Base-by-base conservation (phyloP, 2,329 filamentous ascomycete species). In the Arthrobotrys conoides region DNA sequence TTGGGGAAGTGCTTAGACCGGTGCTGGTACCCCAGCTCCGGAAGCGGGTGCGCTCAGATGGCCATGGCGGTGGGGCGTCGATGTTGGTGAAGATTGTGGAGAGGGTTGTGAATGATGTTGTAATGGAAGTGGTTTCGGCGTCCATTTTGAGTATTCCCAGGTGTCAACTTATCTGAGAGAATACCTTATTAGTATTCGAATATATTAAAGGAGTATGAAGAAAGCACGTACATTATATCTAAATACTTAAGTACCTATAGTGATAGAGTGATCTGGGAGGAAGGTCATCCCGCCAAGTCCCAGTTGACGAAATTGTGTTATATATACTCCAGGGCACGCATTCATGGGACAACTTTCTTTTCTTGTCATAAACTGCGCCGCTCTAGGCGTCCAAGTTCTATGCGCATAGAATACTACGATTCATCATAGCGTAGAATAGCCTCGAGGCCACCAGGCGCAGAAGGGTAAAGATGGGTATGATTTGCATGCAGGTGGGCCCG, bases 41-140 rank as follows among this genome's bases (percentile, higher is more conserved):
- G n/a, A 70, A 61, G n/a, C 53, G 46, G 12, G 6, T 12, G 41
- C 51, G 36, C 22, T 70, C 67, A 0, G 41, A 48, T 6, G 20
- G 18, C 53, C 67, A 70, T 14, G 67, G 67, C 2, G 22, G 22
- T 9, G 67, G 53, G 4, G 67, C 67, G 10, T 70, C 67, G 44
- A 70, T 51, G 22, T 61, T 70, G 3, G 38, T 14, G 41, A 63
- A 61, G 22, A 70, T 63, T 0, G 22, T 30, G 2, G 53, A 61
- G 18, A 70, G 36, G 27, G 48, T 70, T 16, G n/a, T 27, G 20
- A 70, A 70, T 2, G 67, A 61, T 24, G 30, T 41, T 30, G 36
- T 18, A 30, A 68, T 57, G 5, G 49, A 36, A 22, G 53, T 27
- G n/a, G 33, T 22, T 3, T 61, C 55, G 22, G n/a, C 12, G 36